Evolutionary conservation across 2,329 filamentous ascomycete species (phyloP).

Genomic region (Penicillium palitans): DNA sequence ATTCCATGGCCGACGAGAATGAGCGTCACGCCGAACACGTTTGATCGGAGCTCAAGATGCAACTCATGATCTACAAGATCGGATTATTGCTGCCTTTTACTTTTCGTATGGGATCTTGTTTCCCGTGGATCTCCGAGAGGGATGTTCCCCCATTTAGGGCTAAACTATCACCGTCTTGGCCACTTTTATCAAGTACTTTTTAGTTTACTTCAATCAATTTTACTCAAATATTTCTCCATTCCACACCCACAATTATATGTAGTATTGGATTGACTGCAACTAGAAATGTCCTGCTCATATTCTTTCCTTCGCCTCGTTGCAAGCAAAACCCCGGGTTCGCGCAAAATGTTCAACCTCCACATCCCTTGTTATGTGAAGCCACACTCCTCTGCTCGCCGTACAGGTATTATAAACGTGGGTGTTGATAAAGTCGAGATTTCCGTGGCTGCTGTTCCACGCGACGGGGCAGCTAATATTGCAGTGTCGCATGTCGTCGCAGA

Average conservation of each 20-base stretch:
- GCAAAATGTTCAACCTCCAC: slow-evolving; percentile 48
- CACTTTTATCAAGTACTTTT: neutral
- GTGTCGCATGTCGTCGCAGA: slow-evolving; percentile 63
- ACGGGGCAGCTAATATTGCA: slow-evolving; percentile 69
- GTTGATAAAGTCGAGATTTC: slow-evolving; percentile 63
- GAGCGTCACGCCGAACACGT: neutral
- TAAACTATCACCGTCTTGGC: neutral
- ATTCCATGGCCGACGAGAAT: neutral
- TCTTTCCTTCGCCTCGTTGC: slow-evolving; percentile 16
- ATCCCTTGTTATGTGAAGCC: slow-evolving; percentile 69
- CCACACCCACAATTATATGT: neutral
- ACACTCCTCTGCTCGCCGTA: slow-evolving; percentile 60
- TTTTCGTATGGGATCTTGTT: neutral
- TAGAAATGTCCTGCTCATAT: slow-evolving; percentile 10
- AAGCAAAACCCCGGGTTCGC: slow-evolving; percentile 4
- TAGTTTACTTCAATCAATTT: neutral
- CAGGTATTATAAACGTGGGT: slow-evolving; percentile 60
- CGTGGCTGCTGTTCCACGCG: slow-evolving; percentile 64
- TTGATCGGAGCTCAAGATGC: neutral
- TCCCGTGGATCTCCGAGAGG: neutral
- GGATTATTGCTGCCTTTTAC: neutral
- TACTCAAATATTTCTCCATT: neutral
- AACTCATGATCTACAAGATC: neutral
- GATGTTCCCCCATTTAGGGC: neutral
- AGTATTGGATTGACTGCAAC: neutral